phyloP scores from a whole-genome alignment of 176 grass and related monocot species.

The Hordeum marinum region DNA sequence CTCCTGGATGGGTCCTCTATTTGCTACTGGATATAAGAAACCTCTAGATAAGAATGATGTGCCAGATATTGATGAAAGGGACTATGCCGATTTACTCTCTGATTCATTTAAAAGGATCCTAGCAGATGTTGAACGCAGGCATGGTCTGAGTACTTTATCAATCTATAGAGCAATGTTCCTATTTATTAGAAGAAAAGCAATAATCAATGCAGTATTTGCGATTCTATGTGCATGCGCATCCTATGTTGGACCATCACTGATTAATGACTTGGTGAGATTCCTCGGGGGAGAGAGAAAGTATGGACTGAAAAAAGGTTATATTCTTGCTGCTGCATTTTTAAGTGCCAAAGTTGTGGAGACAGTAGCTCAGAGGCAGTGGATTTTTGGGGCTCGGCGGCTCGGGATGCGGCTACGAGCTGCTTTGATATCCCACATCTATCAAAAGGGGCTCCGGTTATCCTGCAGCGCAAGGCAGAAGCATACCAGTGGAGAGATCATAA shows the following conservation, averaged over 20 bases:
- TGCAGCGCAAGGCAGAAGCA: conserved; percentile 72
- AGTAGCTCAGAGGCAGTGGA: conserved; percentile 68
- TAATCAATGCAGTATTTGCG: conserved; percentile 78
- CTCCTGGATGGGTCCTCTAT: conserved; percentile 91
- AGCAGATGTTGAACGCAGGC: conserved; percentile 45
- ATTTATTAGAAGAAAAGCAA: conserved; percentile 67
- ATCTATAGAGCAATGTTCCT: conserved; percentile 78
- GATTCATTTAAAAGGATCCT: conserved; percentile 64
- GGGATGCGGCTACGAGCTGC: conserved; percentile 71
- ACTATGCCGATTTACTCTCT: conserved; percentile 56
- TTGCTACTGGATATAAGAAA: conserved; percentile 71
- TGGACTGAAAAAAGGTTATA: conserved; percentile 64
- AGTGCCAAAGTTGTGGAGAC: conserved; percentile 86
- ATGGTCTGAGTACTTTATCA: conserved; percentile 56
- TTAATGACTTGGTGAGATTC: conserved; percentile 80
- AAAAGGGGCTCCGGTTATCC: conserved; percentile 80
- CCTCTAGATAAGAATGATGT: conserved; percentile 78
- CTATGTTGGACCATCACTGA: conserved; percentile 91
- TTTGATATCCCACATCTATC: conserved; percentile 86
- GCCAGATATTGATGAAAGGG: conserved; percentile 70
- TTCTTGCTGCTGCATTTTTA: conserved; percentile 65
- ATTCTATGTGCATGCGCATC: conserved; percentile 70
- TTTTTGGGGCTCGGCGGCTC: conserved; percentile 80
- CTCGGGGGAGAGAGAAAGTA: conserved; percentile 67
- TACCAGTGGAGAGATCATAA: conserved; percentile 95